These are phyloP conservation scores for Mycena albidolilacea DNA, from an alignment of 768 basidiomycete species.

Conservation along the genomic window DNA sequence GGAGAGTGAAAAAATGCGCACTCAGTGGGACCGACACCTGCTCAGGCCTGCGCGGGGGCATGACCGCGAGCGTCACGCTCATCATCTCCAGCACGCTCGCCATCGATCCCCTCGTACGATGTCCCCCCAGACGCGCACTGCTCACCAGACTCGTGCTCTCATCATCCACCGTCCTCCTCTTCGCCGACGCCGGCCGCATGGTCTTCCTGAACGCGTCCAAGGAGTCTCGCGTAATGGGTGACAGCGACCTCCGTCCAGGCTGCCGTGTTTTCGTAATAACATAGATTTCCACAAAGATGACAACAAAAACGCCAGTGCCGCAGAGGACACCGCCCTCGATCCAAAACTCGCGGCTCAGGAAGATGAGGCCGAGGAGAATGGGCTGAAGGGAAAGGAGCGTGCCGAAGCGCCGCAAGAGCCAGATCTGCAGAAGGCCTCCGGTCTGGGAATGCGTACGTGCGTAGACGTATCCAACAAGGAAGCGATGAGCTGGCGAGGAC, in stretches of 20 bases:
- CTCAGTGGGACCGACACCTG: slow-evolving; percentile 78
- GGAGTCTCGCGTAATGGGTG: slow-evolving; percentile 70
- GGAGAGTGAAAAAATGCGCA: slow-evolving; percentile 54
- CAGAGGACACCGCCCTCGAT: slow-evolving; percentile 77
- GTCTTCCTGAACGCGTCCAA: slow-evolving; percentile 66
- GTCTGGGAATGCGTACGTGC: slow-evolving; percentile 81
- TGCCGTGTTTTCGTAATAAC: slow-evolving; percentile 63
- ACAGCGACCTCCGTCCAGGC: slow-evolving; percentile 66
- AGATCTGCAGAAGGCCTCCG: slow-evolving; percentile 81
- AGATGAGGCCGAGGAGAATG: slow-evolving; percentile 79
- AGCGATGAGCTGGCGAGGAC: slow-evolving; percentile 75
- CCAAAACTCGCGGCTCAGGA: slow-evolving; percentile 79
- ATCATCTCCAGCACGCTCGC: slow-evolving; percentile 90
- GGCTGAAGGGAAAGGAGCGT: slow-evolving; percentile 83
- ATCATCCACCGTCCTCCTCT: slow-evolving; percentile 56
- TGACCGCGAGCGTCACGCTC: slow-evolving; percentile 82
- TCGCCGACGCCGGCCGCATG: slow-evolving; percentile 55
- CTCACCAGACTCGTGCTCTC: slow-evolving; percentile 66
- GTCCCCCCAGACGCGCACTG: slow-evolving; percentile 52
- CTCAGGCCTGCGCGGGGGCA: slow-evolving; percentile 69
- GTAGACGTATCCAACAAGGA: slow-evolving; percentile 84
- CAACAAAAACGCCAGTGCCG: slow-evolving; percentile 67
- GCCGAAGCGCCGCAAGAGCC: slow-evolving; percentile 81
- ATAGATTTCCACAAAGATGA: slow-evolving; percentile 75
- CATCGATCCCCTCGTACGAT: slow-evolving; percentile 76